Evolutionary conservation across 2,329 filamentous ascomycete genomes (phyloP), one percentile per base, ranked within the genome.

Genomic region (Lecanosticta acicola): DNA sequence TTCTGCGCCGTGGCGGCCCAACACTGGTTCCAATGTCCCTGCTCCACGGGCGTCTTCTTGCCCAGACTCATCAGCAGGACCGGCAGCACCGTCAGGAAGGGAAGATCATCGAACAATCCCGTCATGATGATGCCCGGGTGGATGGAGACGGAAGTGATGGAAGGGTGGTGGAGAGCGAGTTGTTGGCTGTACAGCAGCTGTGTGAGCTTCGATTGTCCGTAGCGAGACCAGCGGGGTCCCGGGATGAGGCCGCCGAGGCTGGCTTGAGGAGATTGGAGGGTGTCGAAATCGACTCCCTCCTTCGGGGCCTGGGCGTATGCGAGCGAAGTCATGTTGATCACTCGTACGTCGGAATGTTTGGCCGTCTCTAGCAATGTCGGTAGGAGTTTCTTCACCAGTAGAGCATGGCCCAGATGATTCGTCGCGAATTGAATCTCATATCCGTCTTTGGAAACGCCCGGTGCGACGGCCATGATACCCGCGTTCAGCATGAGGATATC

Each of bases 41-140:
- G 43, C 18, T 59, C 52, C 3, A 49, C 21, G 13, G 52, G 48
- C 17, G 51, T 46, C 49, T 50, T 54, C 17, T n/a, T n/a, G n/a
- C n/a, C n/a, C n/a, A n/a, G n/a, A 51, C 36, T 18, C 38, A 41
- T 9, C 46, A 50, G 16, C 39, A 43, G 2, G 46, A 48, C 21
- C 41, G n/a, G 33, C 51, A 49, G 36, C 50, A 43, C 51, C 10
- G 50, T 32, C n/a, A 33, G 34, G 14, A 39, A 32, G 9, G 24
- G 39, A 24, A 51, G 26, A 5, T 46, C 48, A 9, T 19, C 26
- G 55, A 53, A 70, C n/a, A 76, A 49, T 21, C 72, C 69, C 1
- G 74, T 75, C 13, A 66, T 47, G 14, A 76, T 71, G 17, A 72
- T 63, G 10, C 75, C 75, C 0, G 75, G 75, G 48, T 78, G 74